Evolutionary conservation across 2,329 filamentous ascomycete species (phyloP).

Genomic region (Curvularia sp.): DNA sequence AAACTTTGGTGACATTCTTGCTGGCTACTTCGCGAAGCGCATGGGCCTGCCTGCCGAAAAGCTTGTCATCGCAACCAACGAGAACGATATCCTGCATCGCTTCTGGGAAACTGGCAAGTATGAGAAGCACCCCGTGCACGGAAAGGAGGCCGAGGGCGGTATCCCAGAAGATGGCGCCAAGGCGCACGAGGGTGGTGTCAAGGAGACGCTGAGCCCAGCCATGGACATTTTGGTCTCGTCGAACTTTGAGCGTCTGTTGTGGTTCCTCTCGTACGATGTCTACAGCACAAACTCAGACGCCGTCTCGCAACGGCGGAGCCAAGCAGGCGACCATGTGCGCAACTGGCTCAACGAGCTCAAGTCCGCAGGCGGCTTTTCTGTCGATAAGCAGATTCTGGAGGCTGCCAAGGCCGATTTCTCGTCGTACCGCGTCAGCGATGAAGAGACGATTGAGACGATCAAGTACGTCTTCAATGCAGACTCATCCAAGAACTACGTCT

Average conservation of each 20-base stretch:
- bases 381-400: conserved; percentile 75
- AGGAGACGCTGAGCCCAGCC: conserved; percentile 90
- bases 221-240: conserved; percentile 98
- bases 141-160: conserved; percentile 63
- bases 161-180: conserved; percentile 64
- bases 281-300: conserved; percentile 49
- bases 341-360: conserved; percentile 83
- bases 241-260: conserved; percentile 95
- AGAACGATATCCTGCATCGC: conserved; percentile 94
- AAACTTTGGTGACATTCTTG: conserved; percentile 95
- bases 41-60: conserved; percentile 91
- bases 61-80: conserved; percentile 91
- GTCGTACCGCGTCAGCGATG: conserved; percentile 72
- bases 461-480: conserved; percentile 57
- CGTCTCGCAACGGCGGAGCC: conserved; percentile 55
- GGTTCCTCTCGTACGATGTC: conserved; percentile 78
- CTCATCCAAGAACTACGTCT: conserved; percentile 68
- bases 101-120: conserved; percentile 93
- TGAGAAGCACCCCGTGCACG: conserved; percentile 77
- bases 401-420: conserved; percentile 77
- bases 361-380: conserved; percentile 79
- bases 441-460: conserved; percentile 58
- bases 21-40: conserved; percentile 87
- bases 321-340: conserved; percentile 74
- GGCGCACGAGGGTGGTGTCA: conserved; percentile 74